Evolutionary conservation across 345 rosid species (phyloP), one percentile per base, ranked within the genome.

Genomic region (Dimocarpus longan): DNA sequence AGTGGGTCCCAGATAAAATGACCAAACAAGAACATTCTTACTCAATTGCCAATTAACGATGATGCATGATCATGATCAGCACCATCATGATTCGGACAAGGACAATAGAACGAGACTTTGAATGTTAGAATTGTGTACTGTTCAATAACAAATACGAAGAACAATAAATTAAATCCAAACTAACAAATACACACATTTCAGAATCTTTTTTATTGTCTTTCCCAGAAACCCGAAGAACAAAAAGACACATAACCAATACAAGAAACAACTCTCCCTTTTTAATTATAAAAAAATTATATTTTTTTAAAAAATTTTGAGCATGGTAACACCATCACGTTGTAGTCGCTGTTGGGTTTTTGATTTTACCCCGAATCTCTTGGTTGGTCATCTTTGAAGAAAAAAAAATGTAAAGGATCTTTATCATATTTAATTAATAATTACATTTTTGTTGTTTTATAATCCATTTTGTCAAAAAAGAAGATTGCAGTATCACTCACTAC

Each of bases 1-100:
- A 65, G 65, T 66, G 81, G 80, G 86, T 64, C 84, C 84, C 86
- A 70, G 77, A 46, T 59, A 54, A 44, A 39, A 50, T 24, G 26
- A 70, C 70, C 70, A 67, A 76, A 24, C 78, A 71, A 66, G 77
- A 74, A 77, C 82, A 82, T 60, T 5, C 10, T 19, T 12, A 37
- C 62, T 74, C 13, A 22, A 52, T 32, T 21, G 22, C 28, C 10
- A 44, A 43, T 12, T 6, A 42, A 71, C 37, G 28, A 19, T 71
- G 80, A 71, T 68, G 6, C 59, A 59, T 3, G 37, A 32, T 66
- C 32, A 68, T 32, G 63, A 57, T 39, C 46, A 46, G 37, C 75
- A 43, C 4, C 57, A 52, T 70, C 63, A 57, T 48, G 54, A 60
- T 44, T 66, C 70, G 43, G 75, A 69, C 76, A 9, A 57, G 56